Evolutionary conservation across 768 basidiomycete genomes (phyloP), one percentile per base, ranked within the genome.

Genomic region (Mycena olivaceomarginata): DNA sequence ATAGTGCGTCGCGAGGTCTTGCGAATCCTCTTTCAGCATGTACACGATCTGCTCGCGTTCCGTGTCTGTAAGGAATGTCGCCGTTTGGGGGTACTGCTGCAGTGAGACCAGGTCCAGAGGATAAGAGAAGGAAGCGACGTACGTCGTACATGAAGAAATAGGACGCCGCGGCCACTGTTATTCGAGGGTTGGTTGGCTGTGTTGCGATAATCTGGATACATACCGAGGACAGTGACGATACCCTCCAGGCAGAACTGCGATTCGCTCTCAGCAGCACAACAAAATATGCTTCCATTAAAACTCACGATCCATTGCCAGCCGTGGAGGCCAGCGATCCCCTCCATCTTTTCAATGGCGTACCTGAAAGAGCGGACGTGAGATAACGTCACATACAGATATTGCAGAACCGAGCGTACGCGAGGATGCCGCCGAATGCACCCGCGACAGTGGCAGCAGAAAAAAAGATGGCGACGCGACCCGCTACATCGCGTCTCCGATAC

Each of bases 401-500:
- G 31, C 31, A 31, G 31, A 31, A 31, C 31, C 31, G 31, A 31
- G 31, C 86, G 48, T 79, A 90, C 86, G 91, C 91, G 41, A 92
- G 85, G 62, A 91, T 80, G 43, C 91, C 91, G 63, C 91, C 90
- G 57, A 87, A 75, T 12, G 74, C 74, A 31, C 91, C 77, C 85
- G 78, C 78, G 25, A 79, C 59, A 20, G 78, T 79, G n/a, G 78
- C 78, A 20, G 78, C 78, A 83, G 74, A 85, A 79, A 78, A 68
- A 56, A 70, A 59, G 41, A 76, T 64, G 15, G 66, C 67, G 2
- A 70, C 22, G 39, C 72, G 48, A 7, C 73, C 20, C 20, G 90
- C 92, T 59, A 92, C 89, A 80, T 94, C 93, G 68, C 85, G 85
- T 46, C 90, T 86, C 12, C 91, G 88, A 81, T 95, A 92, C 93